Base-by-base conservation (phyloP, 192 early-diverging fungal species). In the Podila minutissima region DNA sequence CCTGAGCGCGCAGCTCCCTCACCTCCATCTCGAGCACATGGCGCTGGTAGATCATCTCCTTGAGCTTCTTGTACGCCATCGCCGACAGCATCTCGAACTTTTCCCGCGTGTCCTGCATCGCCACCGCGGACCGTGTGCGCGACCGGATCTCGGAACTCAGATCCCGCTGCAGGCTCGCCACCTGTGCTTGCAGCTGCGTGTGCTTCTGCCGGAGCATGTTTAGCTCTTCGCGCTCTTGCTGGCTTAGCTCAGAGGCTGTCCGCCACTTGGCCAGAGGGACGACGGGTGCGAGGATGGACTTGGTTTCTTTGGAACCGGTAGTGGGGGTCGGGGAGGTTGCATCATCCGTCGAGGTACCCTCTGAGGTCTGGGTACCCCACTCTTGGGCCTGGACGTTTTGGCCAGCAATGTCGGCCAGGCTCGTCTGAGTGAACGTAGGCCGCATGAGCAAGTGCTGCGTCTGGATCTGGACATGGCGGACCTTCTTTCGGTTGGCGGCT, bases 11-110 rank as follows among this genome's bases (percentile, higher is more conserved):
- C 22, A 81, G 48, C 35, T 81, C 77, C 17, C 77, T 38, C 5
- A 73, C 62, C 62, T 81, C 77, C 77, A 81, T 81, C 48, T 81
- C 77, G 22, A 81, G 63, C 12, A 81, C 67, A 66, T 81, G 77
- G 17, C 77, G 71, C 9, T 81, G 71, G 37, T 69, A 73, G 12
- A 81, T 73, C 64, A 88, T 71, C 32, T 86, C 87, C 29, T 86
- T 79, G 9, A 88, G 55, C 59, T 86, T 86, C 59, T 85, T 86
- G 69, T 86, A 88, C 0, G 87, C 85, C 28, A 86, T 71, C 3
- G 86, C 82, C 28, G 73, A 85, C 15, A 88, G 66, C 29, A 76
- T 71, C 58, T 88, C 87, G 64, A 83, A 86, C 55, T 86, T 84
- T 37, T 86, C 87, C 8, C 69, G 69, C n/a, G 85, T 79, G 62